Evolutionary conservation across 345 rosid species (phyloP), one percentile per base, ranked within the genome.

Genomic region (Noccaea caerulescens): DNA sequence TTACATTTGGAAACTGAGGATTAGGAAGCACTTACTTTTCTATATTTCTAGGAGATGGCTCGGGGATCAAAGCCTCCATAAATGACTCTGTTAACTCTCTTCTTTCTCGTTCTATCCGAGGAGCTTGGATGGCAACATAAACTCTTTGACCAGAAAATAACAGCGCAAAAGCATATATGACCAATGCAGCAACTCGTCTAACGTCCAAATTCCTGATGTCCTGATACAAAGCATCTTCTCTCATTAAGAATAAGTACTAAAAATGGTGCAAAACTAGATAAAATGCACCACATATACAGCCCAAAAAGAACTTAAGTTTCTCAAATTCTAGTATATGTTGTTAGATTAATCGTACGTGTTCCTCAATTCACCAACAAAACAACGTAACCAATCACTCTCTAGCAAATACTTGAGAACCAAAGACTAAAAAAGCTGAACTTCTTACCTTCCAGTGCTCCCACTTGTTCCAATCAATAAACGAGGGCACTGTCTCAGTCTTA

Each of bases 21-120:
- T 51, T 11, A 32, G 39, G 54, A 65, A 51, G 50, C 43, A 76
- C 71, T 58, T 82, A 86, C 98, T 80, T 91, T 77, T 82, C 82
- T 61, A 93, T 55, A 81, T 93, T 93, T 54, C 32, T 39, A 42
- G 92, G 90, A 71, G 98, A 84, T 25, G 97, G 97, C 66, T 93
- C 98, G 4, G 98, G 97, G 78, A 93, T 82, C 85, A 93, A 81
- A 38, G 98, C 84, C 80, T 93, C 98, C 97, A 93, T 91, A 78
- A 83, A 93, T 79, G 94, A 94, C 81, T 93, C 96, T 0, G 92
- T 80, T 72, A 90, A 73, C 71, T 87, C 91, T 72, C 72, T 87
- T 79, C 77, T 84, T 73, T 85, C 88, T 27, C 86, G 85, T 64
- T 82, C 81, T 39, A 82, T 68, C 60, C 64, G 71, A 1, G 96